Evolutionary conservation across 805 yeast species (phyloP).

Genomic region (Hanseniaspora hatyaiensis): DNA sequence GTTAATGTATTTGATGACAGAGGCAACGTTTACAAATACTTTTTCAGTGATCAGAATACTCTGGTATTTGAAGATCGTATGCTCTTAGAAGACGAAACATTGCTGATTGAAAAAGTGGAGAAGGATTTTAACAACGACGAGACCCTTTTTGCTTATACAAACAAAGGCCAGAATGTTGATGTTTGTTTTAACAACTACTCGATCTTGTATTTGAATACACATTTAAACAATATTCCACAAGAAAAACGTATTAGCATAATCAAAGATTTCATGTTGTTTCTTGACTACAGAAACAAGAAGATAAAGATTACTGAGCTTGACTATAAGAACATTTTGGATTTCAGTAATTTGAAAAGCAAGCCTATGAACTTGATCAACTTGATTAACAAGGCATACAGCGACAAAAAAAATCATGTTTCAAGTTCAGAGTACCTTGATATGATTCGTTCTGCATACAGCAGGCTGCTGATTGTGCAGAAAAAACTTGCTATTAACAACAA

Average conservation of each 20-base stretch:
- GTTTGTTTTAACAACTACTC: constrained; percentile 14
- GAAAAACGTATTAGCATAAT: not conserved
- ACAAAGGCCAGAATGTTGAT: not conserved
- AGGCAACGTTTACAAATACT: constrained; percentile 8
- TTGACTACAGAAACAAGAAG: not conserved
- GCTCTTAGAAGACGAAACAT: not conserved
- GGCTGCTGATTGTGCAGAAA: not conserved
- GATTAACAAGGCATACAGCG: constrained; percentile 5
- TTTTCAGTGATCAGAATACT: not conserved
- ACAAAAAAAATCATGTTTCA: not conserved
- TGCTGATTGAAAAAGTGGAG: not conserved
- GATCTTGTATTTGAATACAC: not conserved
- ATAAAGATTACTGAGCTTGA: not conserved
- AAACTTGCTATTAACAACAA: not conserved
- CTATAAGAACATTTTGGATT: constrained; percentile 1
- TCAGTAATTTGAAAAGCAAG: not conserved
- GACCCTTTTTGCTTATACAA: constrained; percentile 4
- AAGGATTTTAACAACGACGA: not conserved
- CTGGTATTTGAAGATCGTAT: constrained; percentile 1
- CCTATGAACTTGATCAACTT: constrained; percentile 13
- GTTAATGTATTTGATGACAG: constrained; percentile 2
- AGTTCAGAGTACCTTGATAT: constrained; percentile 6
- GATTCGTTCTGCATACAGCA: constrained; percentile 9
- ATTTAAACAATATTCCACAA: not conserved
- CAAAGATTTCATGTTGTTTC: not conserved